Conservation (phyloP, 371 early-diverging fungal genomes). For the Ordospora pajunii region DNA sequence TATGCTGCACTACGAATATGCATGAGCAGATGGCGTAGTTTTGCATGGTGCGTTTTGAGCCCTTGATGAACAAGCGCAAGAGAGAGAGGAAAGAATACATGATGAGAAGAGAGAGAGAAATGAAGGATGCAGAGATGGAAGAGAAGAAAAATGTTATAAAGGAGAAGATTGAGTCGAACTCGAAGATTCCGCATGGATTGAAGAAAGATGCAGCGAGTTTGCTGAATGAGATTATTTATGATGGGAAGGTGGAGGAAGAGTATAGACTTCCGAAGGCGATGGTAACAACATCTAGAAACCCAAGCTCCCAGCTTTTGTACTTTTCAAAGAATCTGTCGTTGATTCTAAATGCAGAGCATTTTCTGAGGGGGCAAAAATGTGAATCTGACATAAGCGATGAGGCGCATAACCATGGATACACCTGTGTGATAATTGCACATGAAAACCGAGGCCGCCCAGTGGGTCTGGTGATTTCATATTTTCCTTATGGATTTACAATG, state of each 20-base stretch:
- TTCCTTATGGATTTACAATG: conserved; percentile 93
- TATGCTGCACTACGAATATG: too few relatives aligned
- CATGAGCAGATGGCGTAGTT: too few relatives aligned
- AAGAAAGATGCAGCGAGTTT: conserved; percentile 33
- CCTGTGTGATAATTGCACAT: conserved; percentile 84
- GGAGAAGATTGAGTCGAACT: conserved; percentile 13
- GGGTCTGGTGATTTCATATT: conserved; percentile 83
- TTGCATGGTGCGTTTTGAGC: too few relatives aligned
- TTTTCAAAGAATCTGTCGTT: conserved; percentile 94
- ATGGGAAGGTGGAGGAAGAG: conserved; percentile 39
- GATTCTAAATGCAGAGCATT: conserved; percentile 82
- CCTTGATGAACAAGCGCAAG: not conserved
- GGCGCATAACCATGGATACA: conserved; percentile 71
- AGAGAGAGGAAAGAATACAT: conserved; percentile 30
- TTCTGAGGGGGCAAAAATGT: conserved; percentile 88
- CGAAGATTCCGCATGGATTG: conserved; percentile 31
- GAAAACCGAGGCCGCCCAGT: conserved; percentile 93
- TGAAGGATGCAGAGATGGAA: conserved; percentile 2
- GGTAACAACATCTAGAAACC: conserved; percentile 90
- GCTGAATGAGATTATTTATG: conserved; percentile 49
- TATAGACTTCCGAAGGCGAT: conserved; percentile 70
- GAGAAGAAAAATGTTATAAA: conserved; percentile 31
- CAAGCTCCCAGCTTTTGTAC: conserved; percentile 77
- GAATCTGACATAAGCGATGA: conserved; percentile 68
- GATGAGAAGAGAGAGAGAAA: conserved; percentile 21